Evolutionary conservation across 257 asterid genomes (phyloP).

Genomic region (Sherardia arvensis): DNA sequence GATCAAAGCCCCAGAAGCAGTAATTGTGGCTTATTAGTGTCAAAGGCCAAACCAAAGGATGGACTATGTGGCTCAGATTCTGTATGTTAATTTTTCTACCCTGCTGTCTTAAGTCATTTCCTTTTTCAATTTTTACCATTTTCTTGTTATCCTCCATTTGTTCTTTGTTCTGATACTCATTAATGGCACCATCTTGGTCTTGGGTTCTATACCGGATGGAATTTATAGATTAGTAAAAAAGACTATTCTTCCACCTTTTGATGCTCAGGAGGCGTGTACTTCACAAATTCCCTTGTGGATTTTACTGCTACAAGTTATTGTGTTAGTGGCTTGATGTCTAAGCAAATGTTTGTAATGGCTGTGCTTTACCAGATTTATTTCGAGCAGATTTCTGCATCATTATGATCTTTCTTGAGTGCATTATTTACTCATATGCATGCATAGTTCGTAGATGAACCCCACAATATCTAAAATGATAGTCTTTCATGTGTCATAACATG

Average conservation of each 20-base stretch:
- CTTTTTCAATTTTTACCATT: background rate
- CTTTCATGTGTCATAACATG: background rate
- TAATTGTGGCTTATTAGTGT: slow-evolving; percentile 22
- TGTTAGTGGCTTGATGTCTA: background rate
- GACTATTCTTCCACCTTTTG: background rate
- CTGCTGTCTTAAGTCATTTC: background rate
- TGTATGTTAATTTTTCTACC: slow-evolving; percentile 5
- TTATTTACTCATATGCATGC: background rate
- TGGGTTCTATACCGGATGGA: background rate
- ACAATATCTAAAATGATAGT: background rate
- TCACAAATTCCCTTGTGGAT: background rate
- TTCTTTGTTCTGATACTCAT: background rate
- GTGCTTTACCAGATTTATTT: background rate
- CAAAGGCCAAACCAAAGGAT: slow-evolving; percentile 32
- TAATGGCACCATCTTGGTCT: background rate
- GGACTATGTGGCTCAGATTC: slow-evolving; percentile 4
- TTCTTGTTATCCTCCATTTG: background rate
- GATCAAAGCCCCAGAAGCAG: slow-evolving; percentile 37
- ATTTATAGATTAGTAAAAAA: background rate
- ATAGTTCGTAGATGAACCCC: background rate
- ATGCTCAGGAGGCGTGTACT: background rate
- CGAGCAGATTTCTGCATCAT: background rate
- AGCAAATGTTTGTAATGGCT: background rate
- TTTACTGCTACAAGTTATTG: background rate
- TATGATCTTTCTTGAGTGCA: background rate